Base-by-base conservation (phyloP, 208 protist species). In the Polymyxa betae region DNA sequence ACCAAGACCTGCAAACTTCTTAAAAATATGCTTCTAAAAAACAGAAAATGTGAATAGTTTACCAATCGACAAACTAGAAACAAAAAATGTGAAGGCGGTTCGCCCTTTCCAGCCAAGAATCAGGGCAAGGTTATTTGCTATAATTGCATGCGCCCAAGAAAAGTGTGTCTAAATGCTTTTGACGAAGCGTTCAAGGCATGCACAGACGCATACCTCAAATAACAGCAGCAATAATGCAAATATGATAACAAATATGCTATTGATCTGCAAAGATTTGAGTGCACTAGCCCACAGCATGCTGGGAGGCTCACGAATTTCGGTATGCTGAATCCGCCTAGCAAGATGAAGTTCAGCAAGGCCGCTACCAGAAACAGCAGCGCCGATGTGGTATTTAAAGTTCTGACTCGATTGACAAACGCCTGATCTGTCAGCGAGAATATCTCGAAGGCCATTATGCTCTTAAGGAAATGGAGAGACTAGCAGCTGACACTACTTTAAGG, bases 101-200 rank as follows among this genome's bases (percentile, higher is more conserved):
- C 54, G 54, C 16, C 54, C 54, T 29, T 66, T 66, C 54, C 54
- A 66, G 54, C 54, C 54, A 29, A 66, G 54, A 66, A 66, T 66
- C 54, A 66, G 54, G 20, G 54, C 54, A 16, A 66, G 54, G 54
- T 66, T 16, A 29, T 66, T 66, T 16, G 54, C 54, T 16, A 66
- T 66, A 29, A 66, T 32, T 29, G 54, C 54, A 29, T 66, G 54
- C 54, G 54, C 54, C 54, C 54, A 66, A 29, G 20, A 16, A 29
- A 66, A 66, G 29, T 29, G 54, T 29, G 54, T 32, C 54, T 66
- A 29, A 16, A 16, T 29, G 54, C 16, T 32, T 66, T 32, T 66
- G 54, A 66, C 20, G 20, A 66, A 16, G 54, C 29, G 20, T 32
- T 16, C 54, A 66, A 29, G 54, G 54, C 54, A 29, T 32, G 29